Evolutionary conservation across 1,139 yeast genomes (phyloP).

Genomic region (Candida sanyaensis): DNA sequence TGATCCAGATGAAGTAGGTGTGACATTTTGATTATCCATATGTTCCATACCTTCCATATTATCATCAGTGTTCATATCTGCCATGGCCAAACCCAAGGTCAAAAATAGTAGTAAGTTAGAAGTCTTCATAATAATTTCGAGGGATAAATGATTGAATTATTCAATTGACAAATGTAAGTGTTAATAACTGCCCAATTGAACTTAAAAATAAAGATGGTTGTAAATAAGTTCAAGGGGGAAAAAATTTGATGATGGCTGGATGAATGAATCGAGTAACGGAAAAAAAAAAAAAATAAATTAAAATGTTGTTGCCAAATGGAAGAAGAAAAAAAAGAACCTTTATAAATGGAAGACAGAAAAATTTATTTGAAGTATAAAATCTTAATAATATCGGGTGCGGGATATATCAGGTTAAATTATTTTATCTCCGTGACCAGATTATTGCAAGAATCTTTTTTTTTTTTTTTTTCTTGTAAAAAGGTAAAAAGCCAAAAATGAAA

Average conservation of each 20-base stretch:
- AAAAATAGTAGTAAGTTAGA: slow-evolving; percentile 11
- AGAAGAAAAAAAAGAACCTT: too few relatives aligned
- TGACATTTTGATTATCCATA: background rate
- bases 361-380: too few relatives aligned
- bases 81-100: slow-evolving; percentile 8
- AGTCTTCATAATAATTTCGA: slow-evolving; percentile 8
- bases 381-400: background rate
- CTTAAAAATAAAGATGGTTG: background rate
- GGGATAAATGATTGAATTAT: background rate
- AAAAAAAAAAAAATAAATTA: background rate
- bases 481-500: too few relatives aligned
- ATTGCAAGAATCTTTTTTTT: too few relatives aligned
- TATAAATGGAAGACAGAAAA: too few relatives aligned
- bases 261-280: too few relatives aligned
- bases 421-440: slow-evolving; percentile 1
- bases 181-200: background rate
- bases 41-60: slow-evolving; percentile 2
- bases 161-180: background rate
- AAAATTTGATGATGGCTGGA: too few relatives aligned
- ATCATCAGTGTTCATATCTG: slow-evolving; percentile 14
- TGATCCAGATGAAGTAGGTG: background rate
- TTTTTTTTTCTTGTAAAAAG: too few relatives aligned
- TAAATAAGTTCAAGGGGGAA: background rate
- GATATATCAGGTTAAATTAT: background rate
- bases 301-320: background rate